Conservation (phyloP, 2,329 filamentous ascomycete genomes). For the Polytolypa hystricis region DNA sequence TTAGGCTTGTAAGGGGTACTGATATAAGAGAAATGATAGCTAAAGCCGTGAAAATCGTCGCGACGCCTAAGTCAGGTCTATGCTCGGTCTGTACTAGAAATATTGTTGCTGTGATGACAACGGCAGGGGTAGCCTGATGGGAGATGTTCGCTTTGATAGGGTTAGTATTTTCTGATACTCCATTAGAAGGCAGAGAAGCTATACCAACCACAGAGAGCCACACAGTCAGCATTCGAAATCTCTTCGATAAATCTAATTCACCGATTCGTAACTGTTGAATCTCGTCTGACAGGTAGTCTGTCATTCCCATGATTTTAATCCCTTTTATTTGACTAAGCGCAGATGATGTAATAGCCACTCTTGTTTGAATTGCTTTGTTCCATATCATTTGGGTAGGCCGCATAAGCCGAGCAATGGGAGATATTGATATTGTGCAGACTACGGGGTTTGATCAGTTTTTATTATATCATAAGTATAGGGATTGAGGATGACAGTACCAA, state of each 20-base stretch:
- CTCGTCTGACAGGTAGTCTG: constrained; percentile 27
- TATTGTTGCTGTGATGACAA: constrained; percentile 30
- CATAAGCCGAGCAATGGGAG: too few relatives aligned
- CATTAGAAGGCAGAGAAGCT: constrained; percentile 7
- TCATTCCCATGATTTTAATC: constrained; percentile 42
- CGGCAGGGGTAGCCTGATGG: constrained; percentile 25
- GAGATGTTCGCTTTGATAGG: constrained; percentile 9
- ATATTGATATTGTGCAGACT: too few relatives aligned
- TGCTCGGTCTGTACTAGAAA: constrained; percentile 21
- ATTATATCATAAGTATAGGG: too few relatives aligned
- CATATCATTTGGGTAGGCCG: constrained; percentile 38
- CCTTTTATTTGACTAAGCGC: constrained; percentile 43
- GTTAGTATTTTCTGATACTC: too few relatives aligned
- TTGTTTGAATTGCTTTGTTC: constrained; percentile 40
- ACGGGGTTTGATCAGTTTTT: too few relatives aligned
- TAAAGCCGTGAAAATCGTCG: constrained; percentile 38
- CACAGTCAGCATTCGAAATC: constrained; percentile 31
- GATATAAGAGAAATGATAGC: constrained; percentile 38
- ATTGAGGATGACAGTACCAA: constrained; percentile 22
- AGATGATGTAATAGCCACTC: constrained; percentile 38
- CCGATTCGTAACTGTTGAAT: constrained; percentile 30
- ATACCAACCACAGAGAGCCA: constrained; percentile 30
- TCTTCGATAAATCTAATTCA: constrained; percentile 32
- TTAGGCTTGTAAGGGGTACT: constrained; percentile 35
- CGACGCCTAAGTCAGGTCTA: constrained; percentile 29